These are phyloP conservation scores for Hypoxylon lienhwacheense DNA, from an alignment of 495 filamentous ascomycete species.

Conservation along the genomic window DNA sequence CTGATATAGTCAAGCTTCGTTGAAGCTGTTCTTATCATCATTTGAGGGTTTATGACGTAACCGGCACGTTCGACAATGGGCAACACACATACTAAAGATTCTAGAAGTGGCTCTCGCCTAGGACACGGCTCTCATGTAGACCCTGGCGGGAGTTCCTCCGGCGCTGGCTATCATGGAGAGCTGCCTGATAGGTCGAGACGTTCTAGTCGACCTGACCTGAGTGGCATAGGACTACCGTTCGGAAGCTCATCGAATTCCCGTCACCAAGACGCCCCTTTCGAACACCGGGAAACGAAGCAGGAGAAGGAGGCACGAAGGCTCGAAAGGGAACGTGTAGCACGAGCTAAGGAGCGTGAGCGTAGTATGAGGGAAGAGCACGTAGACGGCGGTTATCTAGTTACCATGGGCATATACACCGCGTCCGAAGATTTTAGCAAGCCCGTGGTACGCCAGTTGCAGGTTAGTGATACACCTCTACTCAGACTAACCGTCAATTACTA, in stretches of 20 bases:
- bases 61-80: constrained; percentile 50
- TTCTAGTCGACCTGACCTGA: constrained; percentile 34
- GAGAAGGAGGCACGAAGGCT: constrained; percentile 83
- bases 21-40: background rate
- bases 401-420: constrained; percentile 89
- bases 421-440: constrained; percentile 91
- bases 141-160: constrained; percentile 39
- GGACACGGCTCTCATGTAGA: constrained; percentile 41
- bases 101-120: constrained; percentile 49
- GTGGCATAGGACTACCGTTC: constrained; percentile 33
- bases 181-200: constrained; percentile 37
- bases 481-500: background rate
- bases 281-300: constrained; percentile 82
- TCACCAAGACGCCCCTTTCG: constrained; percentile 42
- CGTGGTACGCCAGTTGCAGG: constrained; percentile 89
- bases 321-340: constrained; percentile 74
- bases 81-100: constrained; percentile 64
- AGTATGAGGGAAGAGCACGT: constrained; percentile 93
- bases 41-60: background rate
- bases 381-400: constrained; percentile 93
- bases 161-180: constrained; percentile 44
- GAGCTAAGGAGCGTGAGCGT: constrained; percentile 81
- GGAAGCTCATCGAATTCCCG: constrained; percentile 27
- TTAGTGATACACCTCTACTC: constrained; percentile 43
- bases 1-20: background rate